Evolutionary conservation across 306 rosid genomes (phyloP).

Genomic region (Quercus gilva): DNA sequence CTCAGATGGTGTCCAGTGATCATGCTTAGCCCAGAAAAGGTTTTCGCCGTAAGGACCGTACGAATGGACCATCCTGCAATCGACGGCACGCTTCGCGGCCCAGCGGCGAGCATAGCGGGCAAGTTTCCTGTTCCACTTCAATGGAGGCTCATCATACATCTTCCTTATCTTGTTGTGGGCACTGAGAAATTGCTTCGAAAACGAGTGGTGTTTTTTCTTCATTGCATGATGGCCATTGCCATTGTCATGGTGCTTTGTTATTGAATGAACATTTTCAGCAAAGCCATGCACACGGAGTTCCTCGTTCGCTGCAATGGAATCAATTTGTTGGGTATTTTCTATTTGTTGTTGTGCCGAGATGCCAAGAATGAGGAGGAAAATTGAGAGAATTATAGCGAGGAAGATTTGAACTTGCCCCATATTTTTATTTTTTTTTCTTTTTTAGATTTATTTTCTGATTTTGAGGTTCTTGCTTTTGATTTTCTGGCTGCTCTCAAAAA

Average conservation of each 20-base stretch:
- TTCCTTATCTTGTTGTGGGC: conserved; percentile 36
- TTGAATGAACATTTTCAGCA: not conserved
- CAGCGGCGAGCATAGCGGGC: conserved; percentile 36
- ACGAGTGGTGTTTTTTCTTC: not conserved
- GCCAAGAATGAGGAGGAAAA: not conserved
- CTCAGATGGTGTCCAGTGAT: conserved; percentile 24
- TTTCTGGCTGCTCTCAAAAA: too few species aligned
- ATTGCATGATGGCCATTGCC: not conserved
- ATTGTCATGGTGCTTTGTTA: not conserved
- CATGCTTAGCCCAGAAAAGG: conserved; percentile 35
- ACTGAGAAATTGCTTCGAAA: conserved; percentile 12
- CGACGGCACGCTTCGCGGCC: conserved; percentile 7
- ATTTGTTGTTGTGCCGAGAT: not conserved
- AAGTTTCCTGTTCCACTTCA: conserved; percentile 26
- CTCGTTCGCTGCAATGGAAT: not conserved
- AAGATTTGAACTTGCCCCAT: not conserved
- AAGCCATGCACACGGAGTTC: not conserved
- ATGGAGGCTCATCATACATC: not conserved
- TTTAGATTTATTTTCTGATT: not conserved
- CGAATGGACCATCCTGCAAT: conserved; percentile 40
- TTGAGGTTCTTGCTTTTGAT: too few species aligned
- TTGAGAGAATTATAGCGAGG: not conserved
- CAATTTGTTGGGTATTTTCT: not conserved
- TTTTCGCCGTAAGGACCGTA: conserved; percentile 41
- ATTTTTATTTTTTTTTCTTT: too few species aligned